Percentiles rank a stretch among this genome's conserved stretches.
Evolutionary conservation across 768 basidiomycete species (phyloP).

Genomic region (Mycena filopes): DNA sequence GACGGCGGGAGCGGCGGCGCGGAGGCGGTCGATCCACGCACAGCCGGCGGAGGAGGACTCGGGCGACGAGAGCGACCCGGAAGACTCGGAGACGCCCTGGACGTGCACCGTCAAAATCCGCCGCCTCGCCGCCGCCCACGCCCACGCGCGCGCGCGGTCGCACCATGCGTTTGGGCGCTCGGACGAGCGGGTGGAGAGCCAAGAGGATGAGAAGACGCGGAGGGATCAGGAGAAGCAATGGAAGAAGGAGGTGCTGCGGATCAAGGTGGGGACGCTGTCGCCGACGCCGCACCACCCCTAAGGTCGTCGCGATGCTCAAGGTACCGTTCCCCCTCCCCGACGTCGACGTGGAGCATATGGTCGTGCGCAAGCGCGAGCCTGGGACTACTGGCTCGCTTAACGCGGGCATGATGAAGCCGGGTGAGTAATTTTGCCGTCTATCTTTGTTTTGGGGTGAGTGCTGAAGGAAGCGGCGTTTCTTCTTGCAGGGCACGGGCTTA

Average conservation of each 20-base stretch:
- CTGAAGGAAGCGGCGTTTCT: too few species aligned
- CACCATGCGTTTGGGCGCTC: constrained; percentile 19
- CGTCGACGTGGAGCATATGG: constrained; percentile 73
- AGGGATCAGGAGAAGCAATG: constrained; percentile 19
- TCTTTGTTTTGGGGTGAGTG: too few species aligned
- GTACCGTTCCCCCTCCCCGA: constrained; percentile 91
- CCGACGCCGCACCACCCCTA: constrained; percentile 97
- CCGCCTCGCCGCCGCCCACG: constrained; percentile 47
- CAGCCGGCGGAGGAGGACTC: constrained; percentile 50
- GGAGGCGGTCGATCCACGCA: constrained; percentile 10
- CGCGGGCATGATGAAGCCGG: constrained; percentile 1
- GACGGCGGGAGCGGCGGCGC: constrained; percentile 16
- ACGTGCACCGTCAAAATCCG: constrained; percentile 84
- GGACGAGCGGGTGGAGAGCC: constrained; percentile 1
- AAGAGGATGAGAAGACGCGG: constrained; percentile 19
- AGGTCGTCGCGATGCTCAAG: constrained; percentile 91
- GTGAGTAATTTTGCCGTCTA: constrained; percentile 3
- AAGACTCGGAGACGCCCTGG: constrained; percentile 98
- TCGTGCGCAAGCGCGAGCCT: constrained; percentile 61
- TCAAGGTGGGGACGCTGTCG: constrained; percentile 86
- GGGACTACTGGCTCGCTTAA: constrained; percentile 8
- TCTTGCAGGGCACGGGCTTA: constrained; percentile 56
- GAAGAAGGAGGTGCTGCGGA: constrained; percentile 49
- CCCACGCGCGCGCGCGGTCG: constrained; percentile 29
- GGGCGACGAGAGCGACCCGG: constrained; percentile 90